phyloP scores from a whole-genome alignment of 179 eudicot genomes.

The Camellia oleifera region DNA sequence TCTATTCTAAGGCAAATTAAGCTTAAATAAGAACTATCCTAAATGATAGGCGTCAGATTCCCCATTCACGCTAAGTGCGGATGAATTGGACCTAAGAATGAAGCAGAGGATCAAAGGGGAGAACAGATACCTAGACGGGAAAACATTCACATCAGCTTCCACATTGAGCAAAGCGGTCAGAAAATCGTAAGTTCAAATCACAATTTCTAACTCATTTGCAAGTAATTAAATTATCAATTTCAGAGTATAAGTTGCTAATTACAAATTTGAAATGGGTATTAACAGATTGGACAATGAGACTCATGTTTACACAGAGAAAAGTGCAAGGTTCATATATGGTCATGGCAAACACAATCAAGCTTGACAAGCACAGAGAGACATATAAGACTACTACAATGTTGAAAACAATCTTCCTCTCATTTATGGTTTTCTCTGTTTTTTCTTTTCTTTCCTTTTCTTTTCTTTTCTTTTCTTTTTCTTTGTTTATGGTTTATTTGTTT shows the following conservation, averaged over 20 bases:
- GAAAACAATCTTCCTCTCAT: constrained; percentile 7
- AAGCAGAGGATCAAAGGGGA: constrained; percentile 77
- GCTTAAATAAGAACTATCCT: not conserved
- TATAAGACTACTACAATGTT: not conserved
- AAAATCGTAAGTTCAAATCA: constrained; percentile 46
- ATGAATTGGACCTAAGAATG: constrained; percentile 68
- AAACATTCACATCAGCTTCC: constrained; percentile 76
- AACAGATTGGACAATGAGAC: constrained; percentile 74
- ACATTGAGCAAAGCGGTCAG: constrained; percentile 89
- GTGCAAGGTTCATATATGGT: constrained; percentile 82
- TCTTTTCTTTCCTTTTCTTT: not conserved
- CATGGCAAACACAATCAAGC: constrained; percentile 57
- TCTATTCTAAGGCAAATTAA: too few relatives aligned
- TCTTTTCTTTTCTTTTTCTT: not conserved
- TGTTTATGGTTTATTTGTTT: not conserved
- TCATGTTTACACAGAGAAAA: constrained; percentile 77
- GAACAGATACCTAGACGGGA: constrained; percentile 71
- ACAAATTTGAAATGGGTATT: constrained; percentile 4
- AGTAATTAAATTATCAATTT: not conserved
- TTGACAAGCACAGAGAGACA: constrained; percentile 7
- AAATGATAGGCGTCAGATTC: constrained; percentile 71
- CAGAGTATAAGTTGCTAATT: not conserved
- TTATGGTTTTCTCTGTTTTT: not conserved
- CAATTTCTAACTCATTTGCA: not conserved
- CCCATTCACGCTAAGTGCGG: constrained; percentile 46